A percentile compares a stretch with the other conserved stretches of the same genome.
phyloP scores from a whole-genome alignment of 306 rosid species.

The Cicer cuneatum region DNA sequence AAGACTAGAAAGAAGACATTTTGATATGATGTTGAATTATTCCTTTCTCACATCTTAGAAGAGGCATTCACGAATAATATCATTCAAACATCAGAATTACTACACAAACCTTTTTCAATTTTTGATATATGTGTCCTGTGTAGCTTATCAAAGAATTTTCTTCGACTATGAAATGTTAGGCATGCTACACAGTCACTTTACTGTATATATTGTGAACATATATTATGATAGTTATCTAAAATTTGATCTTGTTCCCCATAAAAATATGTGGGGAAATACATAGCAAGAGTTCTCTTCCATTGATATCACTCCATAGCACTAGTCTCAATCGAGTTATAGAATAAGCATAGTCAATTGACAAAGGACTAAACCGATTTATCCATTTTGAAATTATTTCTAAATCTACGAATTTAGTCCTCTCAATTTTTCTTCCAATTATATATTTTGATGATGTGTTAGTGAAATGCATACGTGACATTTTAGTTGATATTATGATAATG shows the following conservation, averaged over 20 bases:
- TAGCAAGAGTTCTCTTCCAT: slow-evolving; percentile 3
- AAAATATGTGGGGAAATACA: slow-evolving; percentile 33
- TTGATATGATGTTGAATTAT: too few species aligned
- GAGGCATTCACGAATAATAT: background rate
- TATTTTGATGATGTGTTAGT: too few species aligned
- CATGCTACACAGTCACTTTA: background rate
- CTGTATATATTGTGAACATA: slow-evolving; percentile 34
- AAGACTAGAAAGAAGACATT: too few species aligned
- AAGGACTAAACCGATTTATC: slow-evolving; percentile 29
- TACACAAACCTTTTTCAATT: too few species aligned
- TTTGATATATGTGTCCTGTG: background rate
- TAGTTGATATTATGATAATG: too few species aligned
- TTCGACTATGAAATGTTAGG: too few species aligned
- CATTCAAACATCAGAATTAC: background rate
- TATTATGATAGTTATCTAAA: slow-evolving; percentile 37
- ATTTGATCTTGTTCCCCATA: slow-evolving; percentile 41
- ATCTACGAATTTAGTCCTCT: too few species aligned
- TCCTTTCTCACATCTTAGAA: background rate
- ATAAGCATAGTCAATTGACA: slow-evolving; percentile 38
- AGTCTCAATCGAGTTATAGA: slow-evolving; percentile 41
- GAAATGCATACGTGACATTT: too few species aligned
- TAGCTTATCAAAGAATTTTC: background rate
- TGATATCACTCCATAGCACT: slow-evolving; percentile 8
- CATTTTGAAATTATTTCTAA: slow-evolving; percentile 15
- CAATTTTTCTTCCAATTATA: too few species aligned